Evolutionary conservation across 1,139 yeast genomes (phyloP), one percentile per base, ranked within the genome.

Genomic region (Saccharomyces uvarum): DNA sequence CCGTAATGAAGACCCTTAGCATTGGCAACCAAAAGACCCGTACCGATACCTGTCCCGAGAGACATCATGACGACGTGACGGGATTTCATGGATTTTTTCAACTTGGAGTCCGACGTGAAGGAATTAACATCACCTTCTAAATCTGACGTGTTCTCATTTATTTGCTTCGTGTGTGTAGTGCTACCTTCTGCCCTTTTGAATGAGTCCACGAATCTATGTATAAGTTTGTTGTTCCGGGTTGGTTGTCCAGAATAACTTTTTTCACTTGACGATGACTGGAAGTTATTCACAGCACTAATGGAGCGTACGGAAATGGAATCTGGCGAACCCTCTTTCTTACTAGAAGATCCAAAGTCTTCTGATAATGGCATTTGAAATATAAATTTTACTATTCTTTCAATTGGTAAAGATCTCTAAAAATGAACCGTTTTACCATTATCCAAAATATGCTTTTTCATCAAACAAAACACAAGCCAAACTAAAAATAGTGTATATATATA

Each of bases 31-130:
- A 82, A 77, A 51, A 85, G 72, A 51, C 91, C 91, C 5, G 88
- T 83, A 71, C 95, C 95, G 55, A 88, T 84, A 58, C 89, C 84
- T 21, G 91, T 87, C 16, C 93, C 95, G 51, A 88, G 76, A 38
- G 93, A 86, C 63, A 88, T 86, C 84, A 84, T 80, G 63, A 81
- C 79, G 56, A 79, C 64, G 64, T 78, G 82, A 53, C 81, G 69
- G 24, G 77, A 70, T 55, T 73, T 73, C 49, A 79, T 73, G 27
- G 77, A 77, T 49, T 80, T 73, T 56, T 75, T 73, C 48, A 79
- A 72, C 7, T 50, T 21, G 21, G 53, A 26, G 7, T 50, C 49
- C 4, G 59, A 49, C 3, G 29, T 14, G 19, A 53, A 54, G 6
- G 58, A 52, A 2, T 53, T 53, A 47, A 51, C 53, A 31, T 52